Evolutionary conservation across 2,329 filamentous ascomycete genomes (phyloP).

Genomic region (Leptographium procerum): DNA sequence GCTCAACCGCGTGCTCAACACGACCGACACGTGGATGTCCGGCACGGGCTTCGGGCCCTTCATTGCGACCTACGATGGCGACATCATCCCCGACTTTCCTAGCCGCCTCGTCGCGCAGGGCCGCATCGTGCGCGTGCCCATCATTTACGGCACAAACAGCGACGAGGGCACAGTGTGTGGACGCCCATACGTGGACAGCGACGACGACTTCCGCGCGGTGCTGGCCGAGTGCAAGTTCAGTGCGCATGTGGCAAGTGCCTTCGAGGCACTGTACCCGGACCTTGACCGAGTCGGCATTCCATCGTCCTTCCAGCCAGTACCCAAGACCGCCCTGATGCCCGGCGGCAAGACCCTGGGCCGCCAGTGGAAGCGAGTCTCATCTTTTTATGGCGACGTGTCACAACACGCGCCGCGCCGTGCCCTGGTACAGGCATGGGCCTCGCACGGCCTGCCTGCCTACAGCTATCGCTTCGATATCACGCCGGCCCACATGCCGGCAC

Average conservation of each 20-base stretch:
- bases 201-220: slow-evolving; percentile 29
- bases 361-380: slow-evolving; percentile 2
- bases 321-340: background rate
- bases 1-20: background rate
- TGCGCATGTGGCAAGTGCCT: background rate
- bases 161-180: slow-evolving; percentile 52
- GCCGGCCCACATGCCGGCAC: slow-evolving; percentile 13
- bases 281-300: slow-evolving; percentile 36
- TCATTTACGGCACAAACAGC: slow-evolving; percentile 49
- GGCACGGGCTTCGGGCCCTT: background rate
- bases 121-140: slow-evolving; percentile 30
- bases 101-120: background rate
- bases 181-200: slow-evolving; percentile 50
- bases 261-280: slow-evolving; percentile 23
- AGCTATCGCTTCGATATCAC: slow-evolving; percentile 33
- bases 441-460: slow-evolving; percentile 15
- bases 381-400: slow-evolving; percentile 14
- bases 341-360: background rate
- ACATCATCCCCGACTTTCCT: background rate
- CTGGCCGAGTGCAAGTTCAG: background rate
- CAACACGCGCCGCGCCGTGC: background rate
- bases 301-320: slow-evolving; percentile 7
- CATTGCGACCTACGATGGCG: background rate
- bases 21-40: background rate
- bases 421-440: slow-evolving; percentile 9